A percentile compares a stretch with the other conserved stretches of the same genome.
Conservation (phyloP, 371 early-diverging fungal species). For the Rhizopus microsporus region DNA sequence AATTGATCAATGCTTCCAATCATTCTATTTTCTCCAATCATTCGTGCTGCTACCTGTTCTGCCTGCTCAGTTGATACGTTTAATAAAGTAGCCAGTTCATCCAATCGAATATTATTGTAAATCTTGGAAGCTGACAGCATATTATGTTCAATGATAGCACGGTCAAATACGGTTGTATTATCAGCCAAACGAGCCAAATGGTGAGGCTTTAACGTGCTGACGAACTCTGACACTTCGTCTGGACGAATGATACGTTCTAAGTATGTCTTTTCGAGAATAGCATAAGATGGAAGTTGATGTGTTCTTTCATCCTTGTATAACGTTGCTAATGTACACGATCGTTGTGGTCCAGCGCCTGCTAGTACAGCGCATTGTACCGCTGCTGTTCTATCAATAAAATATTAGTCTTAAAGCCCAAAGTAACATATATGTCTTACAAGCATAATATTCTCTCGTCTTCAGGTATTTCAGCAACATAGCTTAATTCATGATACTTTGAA, state of each 20-base stretch:
- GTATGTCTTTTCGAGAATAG: constrained; percentile 90
- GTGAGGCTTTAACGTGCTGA: constrained; percentile 72
- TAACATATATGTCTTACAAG: constrained; percentile 47
- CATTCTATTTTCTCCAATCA: constrained; percentile 92
- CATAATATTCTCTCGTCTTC: constrained; percentile 67
- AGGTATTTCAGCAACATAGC: constrained; percentile 67
- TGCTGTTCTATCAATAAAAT: constrained; percentile 44
- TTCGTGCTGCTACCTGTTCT: constrained; percentile 80
- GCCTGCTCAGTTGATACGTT: constrained; percentile 80
- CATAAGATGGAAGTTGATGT: constrained; percentile 62
- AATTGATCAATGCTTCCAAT: constrained; percentile 90
- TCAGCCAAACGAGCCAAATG: constrained; percentile 73
- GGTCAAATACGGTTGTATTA: constrained; percentile 84
- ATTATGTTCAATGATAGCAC: constrained; percentile 95
- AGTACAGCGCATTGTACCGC: constrained; percentile 85
- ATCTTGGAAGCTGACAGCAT: constrained; percentile 82
- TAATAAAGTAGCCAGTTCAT: constrained; percentile 78
- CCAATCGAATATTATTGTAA: constrained; percentile 87
- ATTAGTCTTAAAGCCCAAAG: not conserved
- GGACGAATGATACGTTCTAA: constrained; percentile 81
- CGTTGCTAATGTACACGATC: constrained; percentile 84
- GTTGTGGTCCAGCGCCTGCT: constrained; percentile 90
- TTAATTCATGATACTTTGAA: constrained; percentile 81
- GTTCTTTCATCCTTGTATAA: constrained; percentile 92
- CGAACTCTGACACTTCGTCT: constrained; percentile 79